Base-by-base conservation (phyloP, 2,329 filamentous ascomycete genomes). In the Fusarium agapanthi region DNA sequence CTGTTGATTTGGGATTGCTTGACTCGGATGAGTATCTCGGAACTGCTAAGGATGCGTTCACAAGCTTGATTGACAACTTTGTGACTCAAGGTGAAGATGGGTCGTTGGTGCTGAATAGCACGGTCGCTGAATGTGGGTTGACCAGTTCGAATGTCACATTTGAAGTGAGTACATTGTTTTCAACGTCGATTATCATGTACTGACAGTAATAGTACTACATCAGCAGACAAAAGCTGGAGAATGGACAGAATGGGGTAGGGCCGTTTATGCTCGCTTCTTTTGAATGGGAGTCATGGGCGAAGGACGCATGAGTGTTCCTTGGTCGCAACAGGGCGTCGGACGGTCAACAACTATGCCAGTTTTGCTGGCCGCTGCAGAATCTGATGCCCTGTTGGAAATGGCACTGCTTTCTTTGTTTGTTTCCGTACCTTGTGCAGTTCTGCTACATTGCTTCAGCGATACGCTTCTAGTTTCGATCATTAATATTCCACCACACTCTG, bases 71-170 rank as follows among this genome's bases (percentile, higher is more conserved):
- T 11, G 71, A 84, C 3, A 79, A 82, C 14, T 85, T 85, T 62
- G 82, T 88, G 8, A 81, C 82, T 7, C 77, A 82, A 34, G 80
- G 80, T 24, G 79, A 81, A 18, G 83, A 86, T 63, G 84, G 84
- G 0, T 84, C 84, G 0, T 59, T 87, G 34, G 81, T 82, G 59
- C 86, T 83, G 71, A 84, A 86, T 48, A 83, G 85, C 2, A 88
- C 86, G 0, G 86, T 88, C 1, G 76, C 80, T 26, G 86, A 88
- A 11, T 71, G 69, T 5, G 86, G 86, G n/a, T 85, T 84, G 60
- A 73, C 88, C 55, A 83, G 81, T 66, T 82, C 83, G 1, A 81
- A 85, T 61, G 86, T 83, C 6, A 82, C 80, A 6, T 88, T 86
- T 66, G 83, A 87, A 71, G 85, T 86, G 73, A 78, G 82, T 60